Base-by-base conservation (phyloP, 768 basidiomycete species). In the Phylloporus sp. region DNA sequence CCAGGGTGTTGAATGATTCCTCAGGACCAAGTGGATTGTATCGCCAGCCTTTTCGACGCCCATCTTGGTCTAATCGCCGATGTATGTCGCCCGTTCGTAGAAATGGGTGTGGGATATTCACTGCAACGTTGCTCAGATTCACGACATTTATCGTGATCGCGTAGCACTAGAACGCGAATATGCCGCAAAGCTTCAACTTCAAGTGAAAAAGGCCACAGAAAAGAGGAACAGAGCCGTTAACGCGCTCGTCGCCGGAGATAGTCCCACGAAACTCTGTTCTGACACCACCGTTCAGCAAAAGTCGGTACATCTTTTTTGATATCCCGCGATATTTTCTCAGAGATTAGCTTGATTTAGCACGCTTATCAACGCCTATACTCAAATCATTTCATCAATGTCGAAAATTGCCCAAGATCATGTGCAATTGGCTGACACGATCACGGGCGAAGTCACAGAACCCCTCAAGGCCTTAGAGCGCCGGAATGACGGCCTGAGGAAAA, bases 111-210 rank as follows among this genome's bases (percentile, higher is more conserved):
- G 26, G 26, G 35, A 54, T 31, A 28, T 28, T 45, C 16, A 56
- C 27, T 12, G n/a, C 12, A 44, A 51, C 40, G 5, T 48, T 46
- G 3, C 41, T 38, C 54, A 91, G 90, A 79, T 88, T 47, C 81
- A 86, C 51, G 88, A 91, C 40, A 59, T 92, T 45, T 85, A 88
- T 62, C 73, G 74, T 38, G 85, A 85, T 45, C 79, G 84, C 40
- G 81, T 73, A 10, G 76, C 73, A 7, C 71, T 92, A 11, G 91
- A 93, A 67, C 81, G 85, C 46, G 90, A 93, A 64, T 92, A 90
- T 63, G 86, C 88, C 0, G 64, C 69, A 23, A 91, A 87, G 63
- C 73, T 93, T 10, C 83, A 85, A 61, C 67, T 73, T 15, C 67
- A 93, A 28, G 76, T 76, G 8, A 83, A 78, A 66, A 90, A 84